phyloP scores from a whole-genome alignment of 306 rosid genomes.

The Coriaria nepalensis region DNA sequence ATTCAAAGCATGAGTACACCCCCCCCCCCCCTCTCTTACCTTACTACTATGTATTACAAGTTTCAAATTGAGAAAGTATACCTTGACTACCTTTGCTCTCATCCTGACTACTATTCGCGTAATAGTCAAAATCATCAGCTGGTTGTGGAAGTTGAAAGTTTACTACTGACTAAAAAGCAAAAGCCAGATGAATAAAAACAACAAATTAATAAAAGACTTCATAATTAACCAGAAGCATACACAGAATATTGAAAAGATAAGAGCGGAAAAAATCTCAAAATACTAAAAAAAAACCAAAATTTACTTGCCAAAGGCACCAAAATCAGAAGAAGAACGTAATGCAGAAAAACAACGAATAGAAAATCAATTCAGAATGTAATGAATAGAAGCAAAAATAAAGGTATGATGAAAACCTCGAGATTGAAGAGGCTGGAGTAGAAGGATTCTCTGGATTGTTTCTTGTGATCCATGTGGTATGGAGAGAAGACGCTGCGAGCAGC shows the following conservation, averaged over 20 bases:
- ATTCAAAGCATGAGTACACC: conserved; percentile 13
- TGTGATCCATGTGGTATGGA: conserved; percentile 47
- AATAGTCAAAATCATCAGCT: conserved; percentile 82
- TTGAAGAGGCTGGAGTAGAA: conserved; percentile 62
- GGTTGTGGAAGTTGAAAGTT: conserved; percentile 85
- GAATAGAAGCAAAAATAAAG: neutral
- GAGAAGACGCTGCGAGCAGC: conserved; percentile 21
- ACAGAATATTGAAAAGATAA: neutral
- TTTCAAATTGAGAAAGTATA: conserved; percentile 17
- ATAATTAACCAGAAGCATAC: conserved; percentile 2
- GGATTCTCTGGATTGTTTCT: conserved; percentile 46
- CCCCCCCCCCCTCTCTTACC: too few relatives aligned
- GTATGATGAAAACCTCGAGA: conserved; percentile 46
- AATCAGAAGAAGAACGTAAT: neutral
- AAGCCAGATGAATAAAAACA: conserved; percentile 16
- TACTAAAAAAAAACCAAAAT: too few relatives aligned
- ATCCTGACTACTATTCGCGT: conserved; percentile 96
- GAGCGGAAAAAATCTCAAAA: too few relatives aligned
- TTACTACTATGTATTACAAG: neutral
- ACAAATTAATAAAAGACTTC: conserved; percentile 1
- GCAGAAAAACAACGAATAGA: neutral
- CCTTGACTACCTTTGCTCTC: conserved; percentile 97
- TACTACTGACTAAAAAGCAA: conserved; percentile 74
- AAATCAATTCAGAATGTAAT: neutral
- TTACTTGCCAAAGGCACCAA: conserved; percentile 6